Conservation (phyloP, 129 eudicot species). For the Glebionis coronaria region DNA sequence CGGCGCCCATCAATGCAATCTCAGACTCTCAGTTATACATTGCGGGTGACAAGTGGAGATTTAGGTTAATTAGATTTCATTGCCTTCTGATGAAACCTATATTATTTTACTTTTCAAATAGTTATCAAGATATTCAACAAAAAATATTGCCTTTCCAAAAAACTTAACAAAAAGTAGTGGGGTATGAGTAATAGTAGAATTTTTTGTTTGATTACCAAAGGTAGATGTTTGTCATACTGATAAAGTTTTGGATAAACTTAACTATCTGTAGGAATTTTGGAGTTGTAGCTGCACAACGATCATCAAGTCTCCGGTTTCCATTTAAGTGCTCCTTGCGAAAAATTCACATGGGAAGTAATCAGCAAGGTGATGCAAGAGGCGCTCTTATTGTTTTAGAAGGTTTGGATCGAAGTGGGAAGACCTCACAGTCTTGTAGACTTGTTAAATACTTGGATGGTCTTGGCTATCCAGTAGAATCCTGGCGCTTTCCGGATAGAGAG, state of each 20-base stretch:
- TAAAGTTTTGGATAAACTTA: neutral
- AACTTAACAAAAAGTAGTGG: neutral
- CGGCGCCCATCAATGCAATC: neutral
- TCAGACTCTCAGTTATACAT: neutral
- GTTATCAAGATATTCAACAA: neutral
- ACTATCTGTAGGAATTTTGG: conserved; percentile 32
- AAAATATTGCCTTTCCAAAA: too few species aligned
- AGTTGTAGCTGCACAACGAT: conserved; percentile 26
- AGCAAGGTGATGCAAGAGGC: conserved; percentile 45
- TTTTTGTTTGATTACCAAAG: neutral
- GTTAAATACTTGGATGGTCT: conserved; percentile 42
- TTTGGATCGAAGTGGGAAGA: conserved; percentile 88
- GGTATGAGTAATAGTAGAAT: neutral
- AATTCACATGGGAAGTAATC: conserved; percentile 50
- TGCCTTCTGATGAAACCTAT: neutral
- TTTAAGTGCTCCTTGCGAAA: conserved; percentile 38
- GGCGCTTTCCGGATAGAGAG: conserved; percentile 90
- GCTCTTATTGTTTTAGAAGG: conserved; percentile 89
- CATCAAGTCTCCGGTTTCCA: conserved; percentile 27
- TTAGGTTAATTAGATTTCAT: neutral
- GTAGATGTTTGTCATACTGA: neutral
- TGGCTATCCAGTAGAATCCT: conserved; percentile 60
- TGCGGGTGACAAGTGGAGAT: neutral
- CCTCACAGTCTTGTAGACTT: conserved; percentile 62
- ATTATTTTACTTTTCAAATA: neutral